Base-by-base conservation (phyloP, 2,329 filamentous ascomycete genomes). In the Aspergillus melleus region DNA sequence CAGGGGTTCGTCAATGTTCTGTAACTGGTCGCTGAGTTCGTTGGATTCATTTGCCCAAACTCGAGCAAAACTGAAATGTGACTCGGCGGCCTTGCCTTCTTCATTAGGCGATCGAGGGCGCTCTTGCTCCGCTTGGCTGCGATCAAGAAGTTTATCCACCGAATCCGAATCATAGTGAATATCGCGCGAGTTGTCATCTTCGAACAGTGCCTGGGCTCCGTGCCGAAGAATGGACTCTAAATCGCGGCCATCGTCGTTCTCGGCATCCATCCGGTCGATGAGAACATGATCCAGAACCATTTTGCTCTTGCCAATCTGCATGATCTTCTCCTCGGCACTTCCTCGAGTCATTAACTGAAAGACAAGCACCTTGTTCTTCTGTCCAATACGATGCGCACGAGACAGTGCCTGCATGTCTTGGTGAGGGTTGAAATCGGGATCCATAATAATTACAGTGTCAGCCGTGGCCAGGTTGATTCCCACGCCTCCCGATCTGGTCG, bases 401-500 rank as follows among this genome's bases (percentile, higher is more conserved):
- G 94, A 96, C 30, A 99, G 83, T 0, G 95, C 95, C 74, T 99
- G 95, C 46, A 99, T 90, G 70, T 99, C 96, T 76, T 99, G 95
- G 71, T 99, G 95, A 0, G 95, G 95, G 63, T 99, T 99, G 81
- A 96, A 98, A 72, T 99, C 95, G 0, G 92, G 92, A 68, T 99
- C 93, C 66, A 98, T 87, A 65, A 99, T 97, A 65, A 99, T 97
- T 62, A 99, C 96, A 0, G 95, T 99, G 71, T 99, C 95, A 2
- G 95, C 95, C 8, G 93, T 96, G 0, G 95, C 95, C 57, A 99
- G 83, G 72, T 99, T 99, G 80, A 99, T 99, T 16, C 95, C 96
- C 0, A 99, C 94, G 69, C 96, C 95, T 56, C 95, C 95, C 19
- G 96, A 93, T 64, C 95, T 88, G 3, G 96, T 99, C 0, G 94